Percentiles rank a stretch among this genome's conserved stretches.
Evolutionary conservation across 768 basidiomycete genomes (phyloP).

Genomic region (Tylopilus sp.): DNA sequence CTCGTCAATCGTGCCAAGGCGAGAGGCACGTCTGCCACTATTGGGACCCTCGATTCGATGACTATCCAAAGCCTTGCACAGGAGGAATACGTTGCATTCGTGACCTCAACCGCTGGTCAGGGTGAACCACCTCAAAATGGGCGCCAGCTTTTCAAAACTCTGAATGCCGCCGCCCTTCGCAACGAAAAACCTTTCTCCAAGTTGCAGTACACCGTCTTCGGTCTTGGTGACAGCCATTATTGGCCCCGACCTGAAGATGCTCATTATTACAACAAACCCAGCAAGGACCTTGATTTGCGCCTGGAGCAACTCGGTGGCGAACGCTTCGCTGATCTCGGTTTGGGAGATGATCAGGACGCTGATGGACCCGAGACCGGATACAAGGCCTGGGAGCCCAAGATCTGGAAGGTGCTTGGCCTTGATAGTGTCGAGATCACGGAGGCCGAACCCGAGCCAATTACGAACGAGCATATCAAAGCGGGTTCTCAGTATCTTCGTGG

Average conservation of each 20-base stretch:
- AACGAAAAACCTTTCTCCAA: slow-evolving; percentile 56
- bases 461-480: slow-evolving; percentile 99
- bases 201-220: slow-evolving; percentile 82
- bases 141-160: slow-evolving; percentile 80
- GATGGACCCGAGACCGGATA: slow-evolving; percentile 97
- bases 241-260: slow-evolving; percentile 97
- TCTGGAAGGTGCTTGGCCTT: slow-evolving; percentile 96
- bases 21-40: slow-evolving; percentile 73
- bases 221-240: slow-evolving; percentile 97
- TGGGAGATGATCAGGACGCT: slow-evolving; percentile 96
- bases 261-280: slow-evolving; percentile 98
- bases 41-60: slow-evolving; percentile 79
- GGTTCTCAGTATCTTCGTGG: slow-evolving; percentile 92
- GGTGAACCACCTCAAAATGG: slow-evolving; percentile 98
- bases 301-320: slow-evolving; percentile 78
- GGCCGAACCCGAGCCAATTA: slow-evolving; percentile 94
- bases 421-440: slow-evolving; percentile 85
- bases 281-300: slow-evolving; percentile 82
- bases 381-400: slow-evolving; percentile 87
- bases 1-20: slow-evolving; percentile 79
- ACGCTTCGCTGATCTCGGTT: slow-evolving; percentile 69
- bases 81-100: slow-evolving; percentile 75
- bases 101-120: slow-evolving; percentile 94
- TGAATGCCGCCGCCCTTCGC: slow-evolving; percentile 57
- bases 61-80: slow-evolving; percentile 69